phyloP scores from a whole-genome alignment of 148 eudicot species.

The Vaccinium macrocarpon region DNA sequence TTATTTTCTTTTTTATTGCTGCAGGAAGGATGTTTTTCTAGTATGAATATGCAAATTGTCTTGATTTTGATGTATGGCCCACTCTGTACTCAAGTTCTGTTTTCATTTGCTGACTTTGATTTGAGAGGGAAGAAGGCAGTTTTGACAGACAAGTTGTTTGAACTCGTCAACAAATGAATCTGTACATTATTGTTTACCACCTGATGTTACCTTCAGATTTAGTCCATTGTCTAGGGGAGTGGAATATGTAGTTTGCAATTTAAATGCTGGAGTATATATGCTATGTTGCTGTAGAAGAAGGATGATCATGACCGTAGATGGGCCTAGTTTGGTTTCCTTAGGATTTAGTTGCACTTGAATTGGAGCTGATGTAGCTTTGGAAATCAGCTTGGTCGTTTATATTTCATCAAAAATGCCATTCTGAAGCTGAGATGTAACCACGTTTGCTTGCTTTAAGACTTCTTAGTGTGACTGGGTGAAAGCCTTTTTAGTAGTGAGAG shows the following conservation, averaged over 20 bases:
- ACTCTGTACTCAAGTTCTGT: no score
- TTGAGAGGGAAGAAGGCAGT: no score
- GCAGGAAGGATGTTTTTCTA: no score
- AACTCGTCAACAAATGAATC: background rate
- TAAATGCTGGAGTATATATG: background rate
- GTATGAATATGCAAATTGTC: no score
- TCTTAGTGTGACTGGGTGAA: background rate
- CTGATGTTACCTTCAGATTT: background rate
- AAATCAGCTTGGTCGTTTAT: background rate
- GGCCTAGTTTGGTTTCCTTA: background rate
- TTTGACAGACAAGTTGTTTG: no score
- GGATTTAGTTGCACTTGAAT: background rate
- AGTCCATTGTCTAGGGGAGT: background rate
- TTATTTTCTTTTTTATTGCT: no score
- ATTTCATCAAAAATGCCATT: background rate
- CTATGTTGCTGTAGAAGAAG: background rate
- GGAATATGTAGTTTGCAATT: background rate
- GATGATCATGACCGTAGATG: background rate
- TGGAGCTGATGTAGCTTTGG: background rate
- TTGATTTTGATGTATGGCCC: no score
- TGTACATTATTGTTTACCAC: background rate
- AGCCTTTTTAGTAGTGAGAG: background rate
- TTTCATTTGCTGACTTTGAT: no score
- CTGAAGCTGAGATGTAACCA: background rate
- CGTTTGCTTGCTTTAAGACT: background rate